Conservation (phyloP, 345 rosid species). For the Gossypium mustelinum region DNA sequence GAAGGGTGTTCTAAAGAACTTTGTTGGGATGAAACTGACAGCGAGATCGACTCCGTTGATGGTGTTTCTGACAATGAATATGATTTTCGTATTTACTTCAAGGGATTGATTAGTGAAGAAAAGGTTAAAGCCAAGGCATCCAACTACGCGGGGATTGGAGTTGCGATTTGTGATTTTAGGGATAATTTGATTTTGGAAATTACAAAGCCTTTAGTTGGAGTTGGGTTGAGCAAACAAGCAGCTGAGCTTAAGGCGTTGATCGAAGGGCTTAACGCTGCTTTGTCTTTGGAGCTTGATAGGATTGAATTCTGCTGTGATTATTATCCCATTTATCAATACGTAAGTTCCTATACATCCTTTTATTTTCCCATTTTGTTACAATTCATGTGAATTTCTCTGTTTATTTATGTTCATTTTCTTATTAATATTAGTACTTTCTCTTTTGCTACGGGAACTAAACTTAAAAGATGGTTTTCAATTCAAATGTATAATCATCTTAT, state of each 20-base stretch:
- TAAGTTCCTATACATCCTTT: conserved; percentile 27
- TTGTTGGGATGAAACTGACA: neutral
- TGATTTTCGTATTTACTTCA: conserved; percentile 20
- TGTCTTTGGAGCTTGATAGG: conserved; percentile 36
- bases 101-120: conserved; percentile 28
- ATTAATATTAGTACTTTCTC: too few relatives aligned
- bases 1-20: conserved; percentile 27
- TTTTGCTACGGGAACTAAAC: too few relatives aligned
- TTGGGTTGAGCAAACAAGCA: conserved; percentile 21
- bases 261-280: conserved; percentile 49
- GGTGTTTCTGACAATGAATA: neutral
- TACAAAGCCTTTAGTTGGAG: conserved; percentile 29
- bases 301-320: conserved; percentile 26
- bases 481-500: neutral
- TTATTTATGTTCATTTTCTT: neutral
- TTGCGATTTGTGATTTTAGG: conserved; percentile 35
- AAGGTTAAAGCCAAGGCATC: neutral
- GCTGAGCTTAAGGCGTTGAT: conserved; percentile 45
- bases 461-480: neutral
- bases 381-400: neutral
- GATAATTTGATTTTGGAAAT: conserved; percentile 34
- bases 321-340: conserved; percentile 33
- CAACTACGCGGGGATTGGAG: conserved; percentile 33
- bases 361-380: neutral
- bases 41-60: neutral